phyloP scores from a whole-genome alignment of 768 basidiomycete genomes.

The Pleurotus platypus region DNA sequence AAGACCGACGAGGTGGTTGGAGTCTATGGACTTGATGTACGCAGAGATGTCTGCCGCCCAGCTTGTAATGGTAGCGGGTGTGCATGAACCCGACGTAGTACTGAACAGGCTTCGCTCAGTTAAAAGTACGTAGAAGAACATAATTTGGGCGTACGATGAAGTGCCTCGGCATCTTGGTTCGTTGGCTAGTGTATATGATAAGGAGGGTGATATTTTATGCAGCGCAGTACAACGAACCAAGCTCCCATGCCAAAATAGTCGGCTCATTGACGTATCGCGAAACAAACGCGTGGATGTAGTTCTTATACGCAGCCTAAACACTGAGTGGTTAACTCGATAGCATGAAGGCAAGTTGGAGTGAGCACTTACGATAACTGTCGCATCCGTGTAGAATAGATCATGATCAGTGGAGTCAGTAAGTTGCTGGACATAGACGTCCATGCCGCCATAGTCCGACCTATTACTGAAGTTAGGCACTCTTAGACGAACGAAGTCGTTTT shows the following conservation, averaged over 20 bases:
- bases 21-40: conserved; percentile 25
- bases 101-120: conserved; percentile 11
- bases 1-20: conserved; percentile 35
- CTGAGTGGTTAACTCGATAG: background rate
- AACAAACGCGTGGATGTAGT: conserved; percentile 24
- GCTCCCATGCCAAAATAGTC: conserved; percentile 23
- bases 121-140: conserved; percentile 2
- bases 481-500: too few relatives aligned
- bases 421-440: conserved; percentile 32
- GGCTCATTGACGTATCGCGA: conserved; percentile 25
- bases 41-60: conserved; percentile 25
- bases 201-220: conserved; percentile 11
- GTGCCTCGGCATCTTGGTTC: conserved; percentile 15
- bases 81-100: conserved; percentile 31
- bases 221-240: conserved; percentile 22
- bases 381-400: conserved; percentile 34
- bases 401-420: conserved; percentile 24
- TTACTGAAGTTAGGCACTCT: too few relatives aligned
- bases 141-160: background rate
- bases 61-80: conserved; percentile 21
- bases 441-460: conserved; percentile 37
- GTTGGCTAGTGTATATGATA: conserved; percentile 10
- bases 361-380: conserved; percentile 24
- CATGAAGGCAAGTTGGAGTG: background rate
- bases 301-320: conserved; percentile 29